Conservation (phyloP, 2,329 filamentous ascomycete genomes). For the Alternaria arborescens region DNA sequence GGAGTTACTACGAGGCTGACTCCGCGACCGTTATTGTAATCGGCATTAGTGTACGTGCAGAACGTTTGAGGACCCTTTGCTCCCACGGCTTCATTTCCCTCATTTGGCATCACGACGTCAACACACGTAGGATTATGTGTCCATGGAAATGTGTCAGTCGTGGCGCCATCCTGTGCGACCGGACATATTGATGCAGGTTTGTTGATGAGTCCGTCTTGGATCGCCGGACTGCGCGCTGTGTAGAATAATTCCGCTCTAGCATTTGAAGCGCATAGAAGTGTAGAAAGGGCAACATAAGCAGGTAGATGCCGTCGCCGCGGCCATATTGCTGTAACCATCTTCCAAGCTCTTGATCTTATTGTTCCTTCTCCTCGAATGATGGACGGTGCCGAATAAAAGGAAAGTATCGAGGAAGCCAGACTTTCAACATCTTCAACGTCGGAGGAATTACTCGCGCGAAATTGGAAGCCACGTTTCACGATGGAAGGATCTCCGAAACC, state of each 20-base stretch:
- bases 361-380: neutral
- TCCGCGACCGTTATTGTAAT: slow-evolving; percentile 38
- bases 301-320: slow-evolving; percentile 3
- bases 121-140: slow-evolving; percentile 41
- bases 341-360: neutral
- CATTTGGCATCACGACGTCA: slow-evolving; percentile 17
- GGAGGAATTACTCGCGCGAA: neutral
- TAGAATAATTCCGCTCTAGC: slow-evolving; percentile 26
- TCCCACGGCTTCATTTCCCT: slow-evolving; percentile 11
- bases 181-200: slow-evolving; percentile 28
- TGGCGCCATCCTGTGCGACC: slow-evolving; percentile 33
- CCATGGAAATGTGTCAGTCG: slow-evolving; percentile 40
- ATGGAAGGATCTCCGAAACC: slow-evolving; percentile 18
- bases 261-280: slow-evolving; percentile 10
- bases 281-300: slow-evolving; percentile 4
- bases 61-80: slow-evolving; percentile 22
- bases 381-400: neutral
- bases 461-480: slow-evolving; percentile 31
- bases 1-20: slow-evolving; percentile 42
- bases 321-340: slow-evolving; percentile 7
- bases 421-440: neutral
- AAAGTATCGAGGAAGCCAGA: neutral
- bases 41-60: slow-evolving; percentile 39
- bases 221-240: slow-evolving; percentile 26
- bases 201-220: slow-evolving; percentile 32